Base-by-base conservation (phyloP, 805 yeast species). In the Metschnikowia borealis region DNA sequence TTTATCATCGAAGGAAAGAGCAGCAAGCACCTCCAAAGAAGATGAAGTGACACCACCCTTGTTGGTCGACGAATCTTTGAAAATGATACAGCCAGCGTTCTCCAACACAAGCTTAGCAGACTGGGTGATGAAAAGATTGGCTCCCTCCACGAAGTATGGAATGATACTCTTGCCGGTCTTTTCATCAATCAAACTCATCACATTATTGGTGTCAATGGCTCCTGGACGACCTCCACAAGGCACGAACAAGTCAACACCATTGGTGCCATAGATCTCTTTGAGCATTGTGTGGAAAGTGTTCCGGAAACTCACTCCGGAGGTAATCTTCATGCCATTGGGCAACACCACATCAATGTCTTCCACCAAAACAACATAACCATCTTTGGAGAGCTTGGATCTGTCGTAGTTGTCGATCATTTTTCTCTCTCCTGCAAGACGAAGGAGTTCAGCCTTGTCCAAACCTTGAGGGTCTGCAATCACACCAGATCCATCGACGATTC, bases 141-240 rank as follows among this genome's bases (percentile, higher is more conserved):
- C 99, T 66, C 99, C 99, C 74, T 92, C 99, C 50, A 94, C 97
- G 65, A 92, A 82, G 71, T 85, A 89, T 44, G 96, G 95, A 60
- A 94, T 79, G 57, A 81, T 74, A 18, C 87, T 69, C 69, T 85
- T 84, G 51, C 94, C 95, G 31, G 91, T 84, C 61, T 82, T 82
- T 38, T 74, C 76, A 67, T 87, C 89, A 58, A 94, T 81, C 61
- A 89, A 81, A 48, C 72, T 72, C 55, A 75, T 73, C 52, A 91
- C 94, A 62, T 87, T 94, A 68, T 83, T 85, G 56, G 91, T 82
- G 68, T 91, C 95, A 67, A 92, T 84, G 18, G 98, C 95, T 60
- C 88, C 92, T 53, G 99, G 99, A 72, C 99, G 86, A 60, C 99
- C 99, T 69, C 99, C 99, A 71, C 99, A 92, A 51, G 99, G 99